Base-by-base conservation (phyloP, 2,329 filamentous ascomycete genomes). In the Penicillium sumatraense region DNA sequence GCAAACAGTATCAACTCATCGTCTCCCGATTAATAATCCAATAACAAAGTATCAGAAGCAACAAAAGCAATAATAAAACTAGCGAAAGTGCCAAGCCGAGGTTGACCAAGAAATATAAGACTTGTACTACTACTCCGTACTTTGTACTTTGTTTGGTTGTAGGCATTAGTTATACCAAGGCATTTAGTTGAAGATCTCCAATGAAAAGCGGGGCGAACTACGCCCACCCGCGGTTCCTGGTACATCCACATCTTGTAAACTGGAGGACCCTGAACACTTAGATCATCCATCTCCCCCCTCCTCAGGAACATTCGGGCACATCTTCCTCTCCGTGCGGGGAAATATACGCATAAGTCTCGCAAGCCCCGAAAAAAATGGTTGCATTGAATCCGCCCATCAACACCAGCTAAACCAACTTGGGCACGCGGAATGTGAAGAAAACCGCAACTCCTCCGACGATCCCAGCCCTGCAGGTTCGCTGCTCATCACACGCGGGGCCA, bases 241-340 rank as follows among this genome's bases (percentile, higher is more conserved):
- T n/a, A n/a, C n/a, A n/a, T n/a, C n/a, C n/a, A n/a, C n/a, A n/a
- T n/a, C n/a, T n/a, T n/a, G n/a, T n/a, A n/a, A n/a, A n/a, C n/a
- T n/a, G n/a, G n/a, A n/a, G n/a, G 20, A 24, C 10, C 21, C 21
- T 42, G 3, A 9, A 2, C 13, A 8, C 23, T n/a, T 4, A 3
- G 7, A 29, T 18, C 24, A 18, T 23, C 41, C 41, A n/a, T 14
- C 23, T 7, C 13, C 2, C 13, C 35, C n/a, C n/a, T n/a, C n/a
- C n/a, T n/a, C n/a, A n/a, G 18, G 16, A 4, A 31, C 7, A 3
- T 36, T 53, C 46, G 56, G 54, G 36, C 23, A 29, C 26, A 58
- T 57, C 11, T 44, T 18, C 26, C 33, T 11, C 20, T 52, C 54
- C 45, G 54, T 54, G 59, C 59, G 58, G 60, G 54, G 57, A 54